A percentile compares a stretch with the other conserved stretches of the same genome.
These are phyloP conservation scores for Sicyos edulis DNA, from an alignment of 306 rosid genomes.

Conservation along the genomic window DNA sequence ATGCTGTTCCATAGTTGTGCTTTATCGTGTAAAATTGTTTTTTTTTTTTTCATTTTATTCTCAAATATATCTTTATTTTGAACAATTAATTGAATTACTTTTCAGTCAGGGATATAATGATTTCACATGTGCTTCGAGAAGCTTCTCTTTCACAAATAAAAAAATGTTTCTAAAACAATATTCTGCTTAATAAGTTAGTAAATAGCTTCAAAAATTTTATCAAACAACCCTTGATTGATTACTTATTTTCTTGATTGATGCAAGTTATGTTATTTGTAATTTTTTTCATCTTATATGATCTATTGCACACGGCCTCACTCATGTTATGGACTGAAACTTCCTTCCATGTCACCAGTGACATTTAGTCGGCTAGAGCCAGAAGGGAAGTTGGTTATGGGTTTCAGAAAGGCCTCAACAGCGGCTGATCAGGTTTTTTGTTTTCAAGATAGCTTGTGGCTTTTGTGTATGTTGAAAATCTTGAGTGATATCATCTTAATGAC, in stretches of 20 bases:
- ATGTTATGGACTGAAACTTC: conserved; percentile 35
- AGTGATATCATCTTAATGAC: conserved; percentile 18
- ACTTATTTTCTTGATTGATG: background rate
- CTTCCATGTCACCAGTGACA: conserved; percentile 54
- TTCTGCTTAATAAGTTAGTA: background rate
- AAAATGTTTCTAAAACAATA: background rate
- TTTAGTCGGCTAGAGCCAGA: conserved; percentile 98
- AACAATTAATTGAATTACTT: background rate
- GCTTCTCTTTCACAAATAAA: background rate
- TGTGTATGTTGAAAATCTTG: conserved; percentile 16
- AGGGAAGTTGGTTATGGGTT: conserved; percentile 96
- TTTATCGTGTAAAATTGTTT: background rate
- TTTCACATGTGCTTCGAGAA: background rate
- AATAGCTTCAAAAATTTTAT: background rate
- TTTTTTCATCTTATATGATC: conserved; percentile 5
- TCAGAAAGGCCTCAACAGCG: conserved; percentile 77
- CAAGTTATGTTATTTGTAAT: background rate
- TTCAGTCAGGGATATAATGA: background rate
- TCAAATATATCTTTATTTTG: background rate
- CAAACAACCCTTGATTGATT: background rate
- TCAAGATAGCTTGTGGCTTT: conserved; percentile 17
- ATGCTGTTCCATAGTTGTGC: too few relatives aligned
- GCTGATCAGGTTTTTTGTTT: conserved; percentile 68
- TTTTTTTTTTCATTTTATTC: background rate
- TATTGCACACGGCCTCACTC: conserved; percentile 15